Percentiles rank a stretch among this genome's conserved stretches.
These are phyloP conservation scores for Ephemerocybe angulata DNA, from an alignment of 768 basidiomycete species.

Conservation along the genomic window DNA sequence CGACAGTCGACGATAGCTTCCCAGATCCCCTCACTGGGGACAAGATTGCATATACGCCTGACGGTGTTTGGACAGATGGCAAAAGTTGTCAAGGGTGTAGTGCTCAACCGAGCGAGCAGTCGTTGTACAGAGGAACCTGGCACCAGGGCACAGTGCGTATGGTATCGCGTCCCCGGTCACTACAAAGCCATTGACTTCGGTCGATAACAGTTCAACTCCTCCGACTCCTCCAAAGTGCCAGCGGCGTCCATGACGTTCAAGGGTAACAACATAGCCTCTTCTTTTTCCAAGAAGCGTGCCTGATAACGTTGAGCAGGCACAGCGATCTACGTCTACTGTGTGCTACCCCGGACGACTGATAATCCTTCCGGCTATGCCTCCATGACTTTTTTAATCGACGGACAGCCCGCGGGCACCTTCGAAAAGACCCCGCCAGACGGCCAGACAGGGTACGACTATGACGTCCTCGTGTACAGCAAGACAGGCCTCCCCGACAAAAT, in stretches of 20 bases:
- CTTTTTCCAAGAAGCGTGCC: neutral
- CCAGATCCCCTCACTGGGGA: constrained; percentile 28
- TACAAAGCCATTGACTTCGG: neutral
- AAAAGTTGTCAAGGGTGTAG: constrained; percentile 24
- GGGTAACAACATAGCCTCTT: too few relatives aligned
- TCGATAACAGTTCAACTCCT: too few relatives aligned
- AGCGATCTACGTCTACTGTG: constrained; percentile 43
- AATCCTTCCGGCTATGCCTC: constrained; percentile 28
- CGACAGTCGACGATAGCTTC: constrained; percentile 40
- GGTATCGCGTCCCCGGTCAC: neutral
- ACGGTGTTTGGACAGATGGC: constrained; percentile 29
- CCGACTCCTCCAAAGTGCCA: neutral
- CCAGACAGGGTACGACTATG: constrained; percentile 28
- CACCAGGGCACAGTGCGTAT: constrained; percentile 27
- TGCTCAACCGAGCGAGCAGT: constrained; percentile 18
- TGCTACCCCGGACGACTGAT: constrained; percentile 23
- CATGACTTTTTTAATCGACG: constrained; percentile 38
- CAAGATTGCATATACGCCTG: constrained; percentile 30
- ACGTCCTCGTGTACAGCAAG: constrained; percentile 32
- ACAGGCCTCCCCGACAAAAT: constrained; percentile 21
- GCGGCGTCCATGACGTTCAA: neutral
- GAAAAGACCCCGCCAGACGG: constrained; percentile 15
- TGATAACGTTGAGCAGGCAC: too few relatives aligned
- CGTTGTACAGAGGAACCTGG: constrained; percentile 28
- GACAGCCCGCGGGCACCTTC: constrained; percentile 27